These are phyloP conservation scores for Ogataea trehaloabstinens DNA, from an alignment of 805 yeast species.

Conservation along the genomic window DNA sequence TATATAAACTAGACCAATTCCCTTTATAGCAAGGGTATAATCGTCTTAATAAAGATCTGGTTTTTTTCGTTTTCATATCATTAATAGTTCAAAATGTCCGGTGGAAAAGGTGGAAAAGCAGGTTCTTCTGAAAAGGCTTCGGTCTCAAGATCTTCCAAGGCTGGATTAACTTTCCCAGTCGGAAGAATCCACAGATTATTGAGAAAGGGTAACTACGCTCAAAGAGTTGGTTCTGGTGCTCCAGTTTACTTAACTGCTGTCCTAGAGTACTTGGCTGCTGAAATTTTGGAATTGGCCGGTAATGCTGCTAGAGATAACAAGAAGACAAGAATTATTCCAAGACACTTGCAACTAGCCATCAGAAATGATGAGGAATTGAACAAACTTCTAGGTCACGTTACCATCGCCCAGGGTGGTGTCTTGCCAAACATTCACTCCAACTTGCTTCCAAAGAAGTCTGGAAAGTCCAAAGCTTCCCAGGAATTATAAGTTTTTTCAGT, in stretches of 20 bases:
- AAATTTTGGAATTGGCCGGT: slow-evolving; percentile 97
- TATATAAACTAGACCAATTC: not conserved
- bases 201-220: slow-evolving; percentile 97
- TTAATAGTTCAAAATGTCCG: slow-evolving; percentile 41
- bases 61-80: slow-evolving; percentile 1
- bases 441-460: slow-evolving; percentile 68
- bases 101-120: slow-evolving; percentile 91
- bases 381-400: slow-evolving; percentile 88
- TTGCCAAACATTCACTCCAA: slow-evolving; percentile 95
- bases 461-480: slow-evolving; percentile 55
- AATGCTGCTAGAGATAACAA: slow-evolving; percentile 98
- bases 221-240: slow-evolving; percentile 99
- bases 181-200: slow-evolving; percentile 98
- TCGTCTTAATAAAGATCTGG: too few relatives aligned
- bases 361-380: slow-evolving; percentile 98
- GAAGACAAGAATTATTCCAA: slow-evolving; percentile 98
- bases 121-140: slow-evolving; percentile 93
- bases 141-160: slow-evolving; percentile 97
- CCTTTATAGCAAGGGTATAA: too few relatives aligned
- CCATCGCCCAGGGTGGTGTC: slow-evolving; percentile 99
- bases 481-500: slow-evolving; percentile 41
- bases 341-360: slow-evolving; percentile 97
- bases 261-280: slow-evolving; percentile 95
- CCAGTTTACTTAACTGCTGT: slow-evolving; percentile 98
- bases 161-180: slow-evolving; percentile 99